Conservation (phyloP, 805 yeast genomes). For the Candida hispaniensis region DNA sequence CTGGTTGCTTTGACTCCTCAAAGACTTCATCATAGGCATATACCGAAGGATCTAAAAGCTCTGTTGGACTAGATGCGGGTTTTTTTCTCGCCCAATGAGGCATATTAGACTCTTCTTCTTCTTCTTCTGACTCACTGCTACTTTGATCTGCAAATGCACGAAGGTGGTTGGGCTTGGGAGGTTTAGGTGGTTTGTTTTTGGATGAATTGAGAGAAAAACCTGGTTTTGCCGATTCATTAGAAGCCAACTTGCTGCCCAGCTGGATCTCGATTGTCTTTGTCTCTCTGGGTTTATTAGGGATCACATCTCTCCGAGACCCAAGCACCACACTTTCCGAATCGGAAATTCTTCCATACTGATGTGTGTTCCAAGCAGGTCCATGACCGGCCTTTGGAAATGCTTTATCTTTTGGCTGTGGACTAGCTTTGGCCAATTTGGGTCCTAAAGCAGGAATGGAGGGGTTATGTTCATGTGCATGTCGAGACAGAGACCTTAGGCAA, state of each 20-base stretch:
- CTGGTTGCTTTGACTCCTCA: slow-evolving; percentile 33
- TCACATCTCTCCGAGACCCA: slow-evolving; percentile 39
- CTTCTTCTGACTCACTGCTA: slow-evolving; percentile 14
- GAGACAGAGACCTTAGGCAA: slow-evolving; percentile 60
- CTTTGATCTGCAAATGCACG: slow-evolving; percentile 9
- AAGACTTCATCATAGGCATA: slow-evolving; percentile 40
- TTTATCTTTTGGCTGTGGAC: slow-evolving; percentile 36
- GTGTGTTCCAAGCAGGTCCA: slow-evolving; percentile 43
- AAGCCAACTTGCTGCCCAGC: too few relatives aligned
- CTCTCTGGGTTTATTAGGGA: slow-evolving; percentile 1
- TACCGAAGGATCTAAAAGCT: slow-evolving; percentile 16
- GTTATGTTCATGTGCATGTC: slow-evolving; percentile 51
- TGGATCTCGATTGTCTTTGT: slow-evolving; percentile 7
- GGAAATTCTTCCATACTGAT: slow-evolving; percentile 52
- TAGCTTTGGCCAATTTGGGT: slow-evolving; percentile 41
- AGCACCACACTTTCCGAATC: slow-evolving; percentile 43
- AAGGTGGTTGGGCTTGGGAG: slow-evolving; percentile 19
- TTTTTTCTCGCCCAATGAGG: neutral
- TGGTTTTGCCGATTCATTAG: neutral
- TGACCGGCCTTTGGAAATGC: slow-evolving; percentile 45
- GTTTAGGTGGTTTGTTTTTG: slow-evolving; percentile 18
- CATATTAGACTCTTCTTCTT: slow-evolving; percentile 1
- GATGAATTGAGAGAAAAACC: neutral
- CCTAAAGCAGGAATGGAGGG: slow-evolving; percentile 45
- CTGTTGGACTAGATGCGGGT: neutral